These are phyloP conservation scores for Penicillium lividum DNA, from an alignment of 495 filamentous ascomycete species.

Conservation along the genomic window DNA sequence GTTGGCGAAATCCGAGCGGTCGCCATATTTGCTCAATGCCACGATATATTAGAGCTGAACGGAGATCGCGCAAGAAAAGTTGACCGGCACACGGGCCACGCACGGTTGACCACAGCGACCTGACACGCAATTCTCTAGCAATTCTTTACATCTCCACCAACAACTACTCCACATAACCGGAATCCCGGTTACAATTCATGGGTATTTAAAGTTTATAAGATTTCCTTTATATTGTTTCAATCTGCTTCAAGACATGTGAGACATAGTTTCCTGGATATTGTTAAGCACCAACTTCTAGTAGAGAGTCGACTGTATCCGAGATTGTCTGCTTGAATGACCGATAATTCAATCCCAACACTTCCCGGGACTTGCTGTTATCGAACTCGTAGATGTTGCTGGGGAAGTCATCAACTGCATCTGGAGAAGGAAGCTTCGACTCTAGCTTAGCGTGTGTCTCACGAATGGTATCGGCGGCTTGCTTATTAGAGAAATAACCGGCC, in stretches of 20 bases:
- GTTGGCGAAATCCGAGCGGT: slow-evolving; percentile 57
- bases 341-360: slow-evolving; percentile 62
- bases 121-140: slow-evolving; percentile 17
- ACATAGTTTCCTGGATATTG: background rate
- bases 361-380: slow-evolving; percentile 55
- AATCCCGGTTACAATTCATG: background rate
- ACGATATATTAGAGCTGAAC: slow-evolving; percentile 22
- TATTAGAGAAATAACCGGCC: slow-evolving; percentile 64
- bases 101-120: slow-evolving; percentile 22
- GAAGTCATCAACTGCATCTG: slow-evolving; percentile 41
- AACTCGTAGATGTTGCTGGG: slow-evolving; percentile 43
- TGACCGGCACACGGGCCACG: slow-evolving; percentile 28
- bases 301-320: slow-evolving; percentile 55
- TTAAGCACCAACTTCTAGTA: slow-evolving; percentile 49
- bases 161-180: background rate
- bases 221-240: background rate
- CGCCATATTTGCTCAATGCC: slow-evolving; percentile 44
- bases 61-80: slow-evolving; percentile 40
- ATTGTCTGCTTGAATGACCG: slow-evolving; percentile 55
- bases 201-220: background rate
- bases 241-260: background rate
- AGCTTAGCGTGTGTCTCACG: slow-evolving; percentile 66
- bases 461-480: slow-evolving; percentile 64
- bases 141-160: background rate
- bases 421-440: slow-evolving; percentile 57